Base-by-base conservation (phyloP, 2,329 filamentous ascomycete species). In the Penicillium aurantiogriseum region DNA sequence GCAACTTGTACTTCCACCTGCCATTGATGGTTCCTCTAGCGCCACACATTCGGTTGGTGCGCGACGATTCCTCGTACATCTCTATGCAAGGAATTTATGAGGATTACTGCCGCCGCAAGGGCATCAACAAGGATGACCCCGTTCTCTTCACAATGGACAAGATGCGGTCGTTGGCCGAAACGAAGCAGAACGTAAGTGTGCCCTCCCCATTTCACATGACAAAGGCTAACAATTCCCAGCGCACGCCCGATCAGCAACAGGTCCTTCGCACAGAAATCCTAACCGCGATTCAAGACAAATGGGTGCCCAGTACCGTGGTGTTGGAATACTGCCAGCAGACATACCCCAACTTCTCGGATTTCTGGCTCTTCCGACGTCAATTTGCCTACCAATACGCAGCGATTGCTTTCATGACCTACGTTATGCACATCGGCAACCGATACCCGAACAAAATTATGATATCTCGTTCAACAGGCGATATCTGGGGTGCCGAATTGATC, bases 341-440 rank as follows among this genome's bases (percentile, higher is more conserved):
- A 5, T 97, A 94, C 77, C 89, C 92, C 31, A 88, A 90, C 62
- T 99, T 91, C 75, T 86, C 90, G 45, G 92, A 97, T 69, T 97
- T 97, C 81, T 99, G 93, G 92, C 85, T 99, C 57, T 99, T 99
- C 90, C 90, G 94, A 58, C 88, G 92, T 58, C 92, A 96, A 64
- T 96, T 99, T 78, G 90, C 91, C 23, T 97, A 97, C 80, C 94
- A 99, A 77, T 88, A 96, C 60, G 93, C 94, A 21, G 87, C 92
- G 2, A 83, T 97, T 63, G 96, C 94, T 1, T 99, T 99, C 79
- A 96, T 99, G 89, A 97, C 94, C 4, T 99, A 97, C 72, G 89
- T 97, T 58, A 88, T 99, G 79, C 93, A 93, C 78, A 97, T 99
- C 87, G 91, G 93, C 72, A 91, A 91, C 73, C 90, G 94, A 31